Conservation (phyloP, 2,329 filamentous ascomycete species). For the Exophiala bonariae region DNA sequence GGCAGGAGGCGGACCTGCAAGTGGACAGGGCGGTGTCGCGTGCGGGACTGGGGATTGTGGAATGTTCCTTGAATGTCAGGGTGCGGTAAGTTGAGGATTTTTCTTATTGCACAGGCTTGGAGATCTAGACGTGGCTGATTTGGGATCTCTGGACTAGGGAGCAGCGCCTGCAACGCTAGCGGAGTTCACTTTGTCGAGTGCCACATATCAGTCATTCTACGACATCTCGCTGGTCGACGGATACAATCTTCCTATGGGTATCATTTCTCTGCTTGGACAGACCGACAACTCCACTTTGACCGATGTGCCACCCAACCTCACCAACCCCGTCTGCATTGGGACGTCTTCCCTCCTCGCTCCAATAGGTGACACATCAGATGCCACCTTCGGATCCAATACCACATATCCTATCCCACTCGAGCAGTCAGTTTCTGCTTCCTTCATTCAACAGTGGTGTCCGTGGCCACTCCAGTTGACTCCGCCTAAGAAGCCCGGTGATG, state of each 20-base stretch:
- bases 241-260: slow-evolving; percentile 65
- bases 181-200: slow-evolving; percentile 71
- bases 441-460: slow-evolving; percentile 72
- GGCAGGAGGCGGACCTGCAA: slow-evolving; percentile 55
- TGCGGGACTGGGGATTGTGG: slow-evolving; percentile 78
- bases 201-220: slow-evolving; percentile 68
- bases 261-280: slow-evolving; percentile 39
- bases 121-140: too few relatives aligned
- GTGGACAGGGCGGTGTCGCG: slow-evolving; percentile 52
- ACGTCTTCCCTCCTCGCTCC: slow-evolving; percentile 61
- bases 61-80: slow-evolving; percentile 66
- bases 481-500: slow-evolving; percentile 69
- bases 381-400: slow-evolving; percentile 62
- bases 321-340: slow-evolving; percentile 74
- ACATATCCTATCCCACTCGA: slow-evolving; percentile 70
- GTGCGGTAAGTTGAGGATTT: slow-evolving; percentile 57
- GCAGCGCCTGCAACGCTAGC: slow-evolving; percentile 73
- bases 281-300: slow-evolving; percentile 61
- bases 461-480: slow-evolving; percentile 72
- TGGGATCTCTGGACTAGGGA: slow-evolving; percentile 55
- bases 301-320: slow-evolving; percentile 70
- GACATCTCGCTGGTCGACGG: slow-evolving; percentile 84
- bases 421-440: slow-evolving; percentile 53
- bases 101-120: background rate
- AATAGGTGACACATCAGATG: slow-evolving; percentile 52